Evolutionary conservation across 331 rosid genomes (phyloP).

Genomic region (Arachis monticola): DNA sequence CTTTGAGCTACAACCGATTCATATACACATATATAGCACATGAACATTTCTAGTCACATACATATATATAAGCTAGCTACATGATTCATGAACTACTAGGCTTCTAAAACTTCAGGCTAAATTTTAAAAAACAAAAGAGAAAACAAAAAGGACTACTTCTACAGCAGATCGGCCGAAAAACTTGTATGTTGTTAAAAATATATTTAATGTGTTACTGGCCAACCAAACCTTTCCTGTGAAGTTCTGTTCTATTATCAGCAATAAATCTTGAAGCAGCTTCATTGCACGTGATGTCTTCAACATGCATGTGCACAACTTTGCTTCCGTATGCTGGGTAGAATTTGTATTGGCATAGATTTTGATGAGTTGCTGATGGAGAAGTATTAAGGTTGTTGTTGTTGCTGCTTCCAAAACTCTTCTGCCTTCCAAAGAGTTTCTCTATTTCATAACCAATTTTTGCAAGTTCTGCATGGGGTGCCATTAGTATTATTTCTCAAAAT

Average conservation of each 20-base stretch:
- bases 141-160: neutral
- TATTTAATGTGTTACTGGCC: slow-evolving; percentile 32
- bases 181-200: too few species aligned
- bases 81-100: slow-evolving; percentile 22
- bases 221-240: slow-evolving; percentile 46
- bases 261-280: slow-evolving; percentile 51
- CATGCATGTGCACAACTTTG: slow-evolving; percentile 42
- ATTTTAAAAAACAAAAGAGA: neutral
- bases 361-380: slow-evolving; percentile 26
- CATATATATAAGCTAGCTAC: slow-evolving; percentile 4
- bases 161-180: neutral
- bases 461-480: slow-evolving; percentile 52
- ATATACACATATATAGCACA: slow-evolving; percentile 26
- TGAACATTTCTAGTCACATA: slow-evolving; percentile 18
- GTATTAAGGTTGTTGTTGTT: neutral
- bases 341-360: slow-evolving; percentile 49
- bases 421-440: slow-evolving; percentile 44
- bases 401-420: slow-evolving; percentile 36
- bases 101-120: neutral
- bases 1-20: slow-evolving; percentile 41
- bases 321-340: slow-evolving; percentile 47
- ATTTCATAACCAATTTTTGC: slow-evolving; percentile 45
- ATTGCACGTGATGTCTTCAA: slow-evolving; percentile 49
- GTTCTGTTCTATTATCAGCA: slow-evolving; percentile 34
- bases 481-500: slow-evolving; percentile 9